Evolutionary conservation across 331 rosid genomes (phyloP), one percentile per base, ranked within the genome.

Genomic region (Stylosanthes scabra): DNA sequence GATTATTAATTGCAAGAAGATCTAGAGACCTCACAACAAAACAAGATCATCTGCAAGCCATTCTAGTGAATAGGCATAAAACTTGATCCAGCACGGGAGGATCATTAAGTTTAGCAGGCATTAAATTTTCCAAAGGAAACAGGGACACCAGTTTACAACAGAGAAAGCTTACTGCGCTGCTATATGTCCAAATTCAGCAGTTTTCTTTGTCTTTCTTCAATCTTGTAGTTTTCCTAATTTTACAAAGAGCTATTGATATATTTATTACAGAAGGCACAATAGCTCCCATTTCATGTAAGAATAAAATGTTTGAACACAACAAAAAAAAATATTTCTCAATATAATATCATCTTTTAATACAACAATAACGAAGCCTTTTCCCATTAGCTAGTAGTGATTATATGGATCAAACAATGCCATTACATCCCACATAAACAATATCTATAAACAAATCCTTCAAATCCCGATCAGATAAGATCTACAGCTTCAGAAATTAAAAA

Each of bases 1-100:
- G 49, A 55, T 52, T 7, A 50, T 40, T 44, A 59, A 76, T 41
- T 16, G 50, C 61, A 56, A 40, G 66, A 28, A 70, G 75, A 70
- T 70, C 29, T 51, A 27, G 70, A 60, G 47, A 46, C 74, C 7
- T 20, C 49, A 2, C 4, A 28, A 58, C 58, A 45, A 57, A 68
- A 29, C 42, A 55, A 62, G 20, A 69, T 25, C 49, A 42, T 60
- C 41, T 37, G 7, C 46, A 49, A 31, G 37, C 71, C 62, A 64
- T 47, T 64, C 12, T 57, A 16, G 69, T 55, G 72, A 46, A 59
- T 59, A 29, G 67, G 27, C 50, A 63, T 40, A 27, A 14, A 62
- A 56, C 51, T 61, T 55, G 46, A 67, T 37, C 39, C 13, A 42
- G 8, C 14, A 52, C 29, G 15, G 54, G 34, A 42, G 61, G 55